Percentiles rank a stretch among this genome's conserved stretches.
These are phyloP conservation scores for Cystoderma amianthinum DNA, from an alignment of 768 basidiomycete species.

Conservation along the genomic window DNA sequence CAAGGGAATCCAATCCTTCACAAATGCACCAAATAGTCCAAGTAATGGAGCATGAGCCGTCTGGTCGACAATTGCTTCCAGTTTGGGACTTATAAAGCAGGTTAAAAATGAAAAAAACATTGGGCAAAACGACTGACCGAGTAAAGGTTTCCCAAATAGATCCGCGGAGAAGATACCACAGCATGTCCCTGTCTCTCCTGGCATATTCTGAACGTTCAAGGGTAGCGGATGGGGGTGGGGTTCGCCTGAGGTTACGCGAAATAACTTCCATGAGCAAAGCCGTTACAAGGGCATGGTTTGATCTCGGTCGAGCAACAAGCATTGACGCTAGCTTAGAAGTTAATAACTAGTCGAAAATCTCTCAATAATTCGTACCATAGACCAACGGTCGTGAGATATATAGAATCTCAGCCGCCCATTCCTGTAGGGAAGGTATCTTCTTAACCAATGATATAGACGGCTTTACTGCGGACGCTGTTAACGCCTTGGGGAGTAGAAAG, in stretches of 20 bases:
- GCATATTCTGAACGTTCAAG: slow-evolving; percentile 79
- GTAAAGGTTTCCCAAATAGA: slow-evolving; percentile 81
- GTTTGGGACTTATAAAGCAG: slow-evolving; percentile 51
- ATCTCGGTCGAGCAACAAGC: slow-evolving; percentile 36
- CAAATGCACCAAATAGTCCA: slow-evolving; percentile 59
- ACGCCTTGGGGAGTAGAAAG: slow-evolving; percentile 75
- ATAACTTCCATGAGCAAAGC: slow-evolving; percentile 66
- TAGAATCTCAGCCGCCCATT: slow-evolving; percentile 71
- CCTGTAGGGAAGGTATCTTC: slow-evolving; percentile 52
- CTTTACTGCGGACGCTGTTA: slow-evolving; percentile 67
- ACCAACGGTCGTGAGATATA: slow-evolving; percentile 69
- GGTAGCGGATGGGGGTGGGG: slow-evolving; percentile 49
- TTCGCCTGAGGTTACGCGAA: slow-evolving; percentile 68
- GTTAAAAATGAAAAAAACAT: slow-evolving; percentile 3
- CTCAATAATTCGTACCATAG: slow-evolving; percentile 48
- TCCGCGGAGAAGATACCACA: slow-evolving; percentile 83
- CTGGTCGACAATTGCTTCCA: slow-evolving; percentile 54
- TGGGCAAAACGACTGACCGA: slow-evolving; percentile 33
- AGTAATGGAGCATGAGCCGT: slow-evolving; percentile 55
- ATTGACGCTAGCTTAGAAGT: slow-evolving; percentile 25
- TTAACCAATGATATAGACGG: slow-evolving; percentile 62
- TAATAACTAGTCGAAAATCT: slow-evolving; percentile 5
- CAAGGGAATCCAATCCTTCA: slow-evolving; percentile 84
- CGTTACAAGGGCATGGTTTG: slow-evolving; percentile 58
- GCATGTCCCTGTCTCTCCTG: slow-evolving; percentile 70